Evolutionary conservation across 1,284 basidiomycete genomes (phyloP).

Genomic region (Pseudozyma sp.): DNA sequence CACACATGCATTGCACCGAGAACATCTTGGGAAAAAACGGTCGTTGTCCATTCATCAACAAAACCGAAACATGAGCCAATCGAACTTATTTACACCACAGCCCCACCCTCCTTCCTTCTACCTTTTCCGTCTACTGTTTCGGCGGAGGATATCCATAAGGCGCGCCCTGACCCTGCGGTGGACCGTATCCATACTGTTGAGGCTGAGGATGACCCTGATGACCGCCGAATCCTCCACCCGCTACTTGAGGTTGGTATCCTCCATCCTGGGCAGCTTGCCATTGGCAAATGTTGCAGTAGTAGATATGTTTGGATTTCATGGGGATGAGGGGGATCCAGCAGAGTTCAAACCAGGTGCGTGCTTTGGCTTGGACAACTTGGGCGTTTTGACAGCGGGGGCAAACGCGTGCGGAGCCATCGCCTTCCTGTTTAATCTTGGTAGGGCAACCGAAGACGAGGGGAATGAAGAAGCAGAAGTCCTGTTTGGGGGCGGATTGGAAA

Average conservation of each 20-base stretch:
- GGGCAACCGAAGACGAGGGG: slow-evolving; percentile 66
- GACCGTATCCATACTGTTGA: slow-evolving; percentile 55
- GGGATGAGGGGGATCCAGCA: slow-evolving; percentile 67
- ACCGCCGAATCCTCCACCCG: slow-evolving; percentile 39
- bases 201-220: slow-evolving; percentile 38
- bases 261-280: slow-evolving; percentile 60
- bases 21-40: no score
- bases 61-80: no score
- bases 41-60: no score
- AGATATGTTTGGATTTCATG: slow-evolving; percentile 60
- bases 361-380: slow-evolving; percentile 63
- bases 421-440: slow-evolving; percentile 66
- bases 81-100: background rate
- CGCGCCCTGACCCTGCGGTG: slow-evolving; percentile 19
- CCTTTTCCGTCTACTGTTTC: slow-evolving; percentile 22
- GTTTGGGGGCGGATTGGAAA: background rate
- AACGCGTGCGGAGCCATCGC: slow-evolving; percentile 59
- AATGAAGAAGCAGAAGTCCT: slow-evolving; percentile 64
- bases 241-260: slow-evolving; percentile 57
- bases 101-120: no score
- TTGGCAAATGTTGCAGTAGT: slow-evolving; percentile 65
- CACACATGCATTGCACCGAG: no score
- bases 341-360: slow-evolving; percentile 65
- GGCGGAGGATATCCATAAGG: slow-evolving; percentile 54
- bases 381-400: slow-evolving; percentile 68